Percentiles rank a stretch among this genome's conserved stretches.
phyloP scores from a whole-genome alignment of 257 asterid genomes.

The Gentiana dahurica region DNA sequence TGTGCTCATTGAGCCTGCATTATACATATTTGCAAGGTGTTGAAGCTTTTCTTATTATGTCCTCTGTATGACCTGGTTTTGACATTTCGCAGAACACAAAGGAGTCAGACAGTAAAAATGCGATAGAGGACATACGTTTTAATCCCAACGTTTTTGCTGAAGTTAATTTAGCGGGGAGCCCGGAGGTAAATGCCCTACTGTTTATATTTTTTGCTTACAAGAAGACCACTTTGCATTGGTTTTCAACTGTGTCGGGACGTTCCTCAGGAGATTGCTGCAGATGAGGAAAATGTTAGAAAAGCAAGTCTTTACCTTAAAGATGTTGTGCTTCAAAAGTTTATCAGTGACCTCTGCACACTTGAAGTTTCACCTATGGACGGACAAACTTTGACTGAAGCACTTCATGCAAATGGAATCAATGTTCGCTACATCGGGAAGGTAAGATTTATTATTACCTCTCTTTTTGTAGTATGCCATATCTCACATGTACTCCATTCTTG shows the following conservation, averaged over 20 bases:
- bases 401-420: conserved; percentile 91
- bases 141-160: conserved; percentile 90
- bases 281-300: conserved; percentile 74
- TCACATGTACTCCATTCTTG: background rate
- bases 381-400: conserved; percentile 86
- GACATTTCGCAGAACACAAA: conserved; percentile 20
- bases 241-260: conserved; percentile 1
- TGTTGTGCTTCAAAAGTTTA: conserved; percentile 64
- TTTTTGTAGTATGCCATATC: background rate
- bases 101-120: conserved; percentile 26
- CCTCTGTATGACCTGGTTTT: conserved; percentile 1
- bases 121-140: conserved; percentile 45
- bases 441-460: conserved; percentile 14
- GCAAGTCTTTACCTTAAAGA: conserved; percentile 67
- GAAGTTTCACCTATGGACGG: conserved; percentile 99
- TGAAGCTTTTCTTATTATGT: background rate
- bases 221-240: conserved; percentile 5
- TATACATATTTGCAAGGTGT: background rate
- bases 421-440: conserved; percentile 85
- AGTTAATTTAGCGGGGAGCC: conserved; percentile 73
- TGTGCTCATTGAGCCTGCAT: too few relatives aligned
- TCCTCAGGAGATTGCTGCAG: conserved; percentile 69
- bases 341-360: conserved; percentile 72
- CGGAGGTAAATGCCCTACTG: conserved; percentile 37
- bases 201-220: conserved; percentile 5